Percentiles rank a stretch among this genome's conserved stretches.
phyloP scores from a whole-genome alignment of 306 rosid genomes.

The Lathyrus tuberosus region DNA sequence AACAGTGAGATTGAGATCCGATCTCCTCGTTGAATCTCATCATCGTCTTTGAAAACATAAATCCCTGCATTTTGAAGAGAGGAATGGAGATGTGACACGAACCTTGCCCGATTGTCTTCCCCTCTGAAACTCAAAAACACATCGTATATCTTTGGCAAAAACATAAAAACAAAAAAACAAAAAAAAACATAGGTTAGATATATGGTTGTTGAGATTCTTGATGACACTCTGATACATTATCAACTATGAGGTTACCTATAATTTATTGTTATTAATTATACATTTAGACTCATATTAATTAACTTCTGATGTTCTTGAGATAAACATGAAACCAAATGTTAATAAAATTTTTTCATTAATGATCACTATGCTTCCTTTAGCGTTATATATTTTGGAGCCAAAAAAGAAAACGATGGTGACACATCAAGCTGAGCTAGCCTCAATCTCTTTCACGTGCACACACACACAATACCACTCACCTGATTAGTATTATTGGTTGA shows the following conservation, averaged over 20 bases:
- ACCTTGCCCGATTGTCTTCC: neutral
- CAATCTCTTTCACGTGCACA: too few relatives aligned
- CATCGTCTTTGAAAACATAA: too few relatives aligned
- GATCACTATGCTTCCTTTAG: too few relatives aligned
- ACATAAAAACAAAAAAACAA: neutral
- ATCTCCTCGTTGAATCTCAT: too few relatives aligned
- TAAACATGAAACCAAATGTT: too few relatives aligned
- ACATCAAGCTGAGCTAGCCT: too few relatives aligned
- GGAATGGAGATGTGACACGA: neutral
- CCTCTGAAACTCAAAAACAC: conserved; percentile 29
- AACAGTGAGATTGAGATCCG: too few relatives aligned
- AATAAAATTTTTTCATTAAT: too few relatives aligned
- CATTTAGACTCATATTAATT: neutral
- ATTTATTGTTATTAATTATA: neutral
- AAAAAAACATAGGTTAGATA: neutral
- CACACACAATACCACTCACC: neutral
- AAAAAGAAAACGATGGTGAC: too few relatives aligned
- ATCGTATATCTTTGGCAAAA: conserved; percentile 2
- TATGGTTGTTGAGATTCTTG: neutral
- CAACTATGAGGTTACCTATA: neutral
- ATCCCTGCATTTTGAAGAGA: conserved; percentile 24
- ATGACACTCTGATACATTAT: neutral
- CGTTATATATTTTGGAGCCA: too few relatives aligned
- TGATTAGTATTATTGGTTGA: neutral
- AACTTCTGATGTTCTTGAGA: too few relatives aligned